Evolutionary conservation across 169 alveolate genomes (phyloP), one percentile per base, ranked within the genome.

Genomic region (Eimeria maxima): DNA sequence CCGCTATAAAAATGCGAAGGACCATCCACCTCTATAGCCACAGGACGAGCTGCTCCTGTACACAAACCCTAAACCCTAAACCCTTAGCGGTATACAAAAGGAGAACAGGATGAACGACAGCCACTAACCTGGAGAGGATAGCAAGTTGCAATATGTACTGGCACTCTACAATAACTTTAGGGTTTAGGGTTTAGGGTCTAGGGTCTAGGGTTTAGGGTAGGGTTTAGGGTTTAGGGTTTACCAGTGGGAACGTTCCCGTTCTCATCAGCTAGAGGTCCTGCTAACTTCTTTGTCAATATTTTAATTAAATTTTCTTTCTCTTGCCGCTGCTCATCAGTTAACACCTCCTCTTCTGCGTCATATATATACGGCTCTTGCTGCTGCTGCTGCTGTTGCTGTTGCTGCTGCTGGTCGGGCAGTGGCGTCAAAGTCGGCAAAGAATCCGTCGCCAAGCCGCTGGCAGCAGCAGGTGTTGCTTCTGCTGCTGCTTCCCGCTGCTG

Each of bases 1-100:
- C 98, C 98, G 44, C 99, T 98, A 71, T 98, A 98, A 89, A 98
- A 98, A 95, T 98, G 99, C 38, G 98, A 97, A 1, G 99, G 99
- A n/a, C 99, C 99, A 91, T 98, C 99, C 47, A 98, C 99, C 83
- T 98, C 99, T 47, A 98, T 98, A 44, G 98, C 98, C 50, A 97
- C 97, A 24, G 98, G 98, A 42, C 98, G 96, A 84, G 97, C 97
- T 71, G 67, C 38, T 22, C 95, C 95, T 90, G 74, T 47, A 11
- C 80, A 16, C 24, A 69, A 69, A 69, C 80, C 80, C 80, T 33
- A 69, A 69, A 69, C 44, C 80, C 80, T 69, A 69, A 69, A 69
- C 44, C 80, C 45, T 69, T 27, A 69, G 20, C 74, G 38, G 74
- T 69, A 33, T 4, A 33, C 7, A 8, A 14, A 57, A 11, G 57